phyloP scores from a whole-genome alignment of 129 eudicot genomes.

The Pseudognaphalium luteoalbum region DNA sequence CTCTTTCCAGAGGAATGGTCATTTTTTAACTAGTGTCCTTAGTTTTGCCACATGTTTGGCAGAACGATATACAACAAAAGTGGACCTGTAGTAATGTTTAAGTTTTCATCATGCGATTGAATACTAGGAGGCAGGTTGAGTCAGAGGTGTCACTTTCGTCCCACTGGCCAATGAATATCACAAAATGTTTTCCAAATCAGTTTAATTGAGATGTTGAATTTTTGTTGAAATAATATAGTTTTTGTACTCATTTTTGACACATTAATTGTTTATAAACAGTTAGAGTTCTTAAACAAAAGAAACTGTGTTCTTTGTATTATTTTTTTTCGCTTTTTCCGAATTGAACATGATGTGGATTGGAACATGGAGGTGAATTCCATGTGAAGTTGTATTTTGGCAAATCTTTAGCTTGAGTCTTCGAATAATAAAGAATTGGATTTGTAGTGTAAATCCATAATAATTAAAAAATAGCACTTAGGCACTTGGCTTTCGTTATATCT shows the following conservation, averaged over 20 bases:
- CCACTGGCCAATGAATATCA: neutral
- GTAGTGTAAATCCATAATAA: neutral
- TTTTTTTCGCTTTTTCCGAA: neutral
- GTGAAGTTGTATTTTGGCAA: neutral
- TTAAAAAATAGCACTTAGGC: neutral
- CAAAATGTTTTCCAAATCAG: neutral
- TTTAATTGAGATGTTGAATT: neutral
- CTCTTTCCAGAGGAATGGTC: neutral
- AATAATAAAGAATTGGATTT: neutral
- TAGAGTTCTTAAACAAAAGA: neutral
- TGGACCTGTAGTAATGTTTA: neutral
- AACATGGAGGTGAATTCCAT: neutral
- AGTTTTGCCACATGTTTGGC: neutral
- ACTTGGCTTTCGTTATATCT: neutral
- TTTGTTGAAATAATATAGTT: neutral
- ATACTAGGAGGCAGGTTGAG: neutral
- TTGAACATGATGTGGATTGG: neutral
- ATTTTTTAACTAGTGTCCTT: neutral
- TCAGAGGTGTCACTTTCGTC: neutral
- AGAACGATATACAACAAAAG: neutral
- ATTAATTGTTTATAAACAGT: neutral
- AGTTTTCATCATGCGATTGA: neutral
- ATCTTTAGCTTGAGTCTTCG: neutral
- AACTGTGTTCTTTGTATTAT: neutral
- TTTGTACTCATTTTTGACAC: neutral